phyloP scores from a whole-genome alignment of 2,329 filamentous ascomycete genomes.

The Aspergillus texensis region DNA sequence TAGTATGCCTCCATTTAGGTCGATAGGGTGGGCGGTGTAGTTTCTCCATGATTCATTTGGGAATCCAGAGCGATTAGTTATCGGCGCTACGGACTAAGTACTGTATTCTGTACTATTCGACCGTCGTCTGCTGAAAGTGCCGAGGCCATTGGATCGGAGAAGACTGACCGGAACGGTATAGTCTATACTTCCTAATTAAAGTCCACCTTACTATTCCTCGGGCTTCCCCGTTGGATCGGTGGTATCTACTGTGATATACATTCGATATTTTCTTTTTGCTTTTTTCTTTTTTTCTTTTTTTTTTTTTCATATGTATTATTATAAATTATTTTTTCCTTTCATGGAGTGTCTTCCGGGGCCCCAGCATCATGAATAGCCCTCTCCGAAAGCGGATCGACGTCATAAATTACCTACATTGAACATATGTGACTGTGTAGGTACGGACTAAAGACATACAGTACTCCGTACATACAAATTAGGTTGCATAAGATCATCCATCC shows the following conservation, averaged over 20 bases:
- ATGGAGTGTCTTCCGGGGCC: background rate
- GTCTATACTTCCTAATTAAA: too few relatives aligned
- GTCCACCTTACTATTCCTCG: background rate
- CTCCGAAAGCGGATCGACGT: background rate
- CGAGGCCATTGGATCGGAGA: background rate
- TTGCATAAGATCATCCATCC: background rate
- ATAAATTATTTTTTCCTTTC: background rate
- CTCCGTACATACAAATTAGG: background rate
- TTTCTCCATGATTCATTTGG: background rate
- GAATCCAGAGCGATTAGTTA: background rate
- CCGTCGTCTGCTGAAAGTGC: background rate
- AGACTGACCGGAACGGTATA: too few relatives aligned
- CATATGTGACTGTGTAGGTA: background rate
- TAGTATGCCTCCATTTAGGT: background rate
- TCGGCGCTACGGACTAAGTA: background rate
- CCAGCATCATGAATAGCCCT: background rate
- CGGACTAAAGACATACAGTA: too few relatives aligned
- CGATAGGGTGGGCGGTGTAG: background rate
- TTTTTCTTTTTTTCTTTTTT: too few relatives aligned
- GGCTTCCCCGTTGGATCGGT: background rate
- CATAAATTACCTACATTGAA: background rate
- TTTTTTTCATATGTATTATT: too few relatives aligned
- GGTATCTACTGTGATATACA: background rate
- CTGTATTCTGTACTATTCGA: too few relatives aligned
- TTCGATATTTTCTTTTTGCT: too few relatives aligned